phyloP scores from a whole-genome alignment of 2,329 filamentous ascomycete genomes.

The Gnomoniopsis smithogilvyi region DNA sequence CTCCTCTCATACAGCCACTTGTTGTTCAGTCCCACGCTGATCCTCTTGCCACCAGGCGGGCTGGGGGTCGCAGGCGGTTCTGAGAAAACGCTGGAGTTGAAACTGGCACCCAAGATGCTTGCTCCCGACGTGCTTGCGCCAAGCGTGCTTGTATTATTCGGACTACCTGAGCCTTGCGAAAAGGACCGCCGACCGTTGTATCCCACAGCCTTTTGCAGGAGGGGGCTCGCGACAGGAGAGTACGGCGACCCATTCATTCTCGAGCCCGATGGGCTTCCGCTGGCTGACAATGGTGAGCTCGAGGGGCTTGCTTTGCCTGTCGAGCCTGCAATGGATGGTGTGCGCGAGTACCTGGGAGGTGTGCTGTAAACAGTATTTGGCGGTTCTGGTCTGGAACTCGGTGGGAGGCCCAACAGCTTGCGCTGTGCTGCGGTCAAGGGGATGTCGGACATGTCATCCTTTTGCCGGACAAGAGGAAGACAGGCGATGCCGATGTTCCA shows the following conservation, averaged over 20 bases:
- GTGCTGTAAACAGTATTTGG: constrained; percentile 75
- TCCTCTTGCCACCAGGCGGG: constrained; percentile 61
- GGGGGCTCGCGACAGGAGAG: constrained; percentile 44
- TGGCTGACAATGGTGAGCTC: constrained; percentile 56
- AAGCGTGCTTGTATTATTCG: constrained; percentile 34
- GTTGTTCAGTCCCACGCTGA: constrained; percentile 77
- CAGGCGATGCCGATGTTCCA: constrained; percentile 71
- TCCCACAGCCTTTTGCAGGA: constrained; percentile 67
- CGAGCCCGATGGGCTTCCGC: constrained; percentile 31
- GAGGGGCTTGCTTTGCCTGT: constrained; percentile 56
- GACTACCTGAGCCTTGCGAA: constrained; percentile 52
- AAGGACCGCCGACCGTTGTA: constrained; percentile 57
- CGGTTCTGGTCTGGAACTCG: constrained; percentile 59
- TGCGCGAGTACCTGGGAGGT: constrained; percentile 81
- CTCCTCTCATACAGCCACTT: constrained; percentile 94
- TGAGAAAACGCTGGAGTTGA: constrained; percentile 44
- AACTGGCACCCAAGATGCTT: constrained; percentile 30
- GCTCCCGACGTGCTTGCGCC: constrained; percentile 16
- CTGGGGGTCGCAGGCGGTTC: constrained; percentile 67
- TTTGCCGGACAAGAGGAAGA: constrained; percentile 66
- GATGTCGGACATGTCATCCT: constrained; percentile 83
- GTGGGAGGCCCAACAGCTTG: constrained; percentile 75
- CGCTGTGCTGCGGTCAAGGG: constrained; percentile 88
- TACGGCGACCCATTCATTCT: constrained; percentile 43
- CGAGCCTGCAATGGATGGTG: constrained; percentile 62